phyloP scores from a whole-genome alignment of 371 early-diverging fungal genomes.

The Mucor plumbeus region DNA sequence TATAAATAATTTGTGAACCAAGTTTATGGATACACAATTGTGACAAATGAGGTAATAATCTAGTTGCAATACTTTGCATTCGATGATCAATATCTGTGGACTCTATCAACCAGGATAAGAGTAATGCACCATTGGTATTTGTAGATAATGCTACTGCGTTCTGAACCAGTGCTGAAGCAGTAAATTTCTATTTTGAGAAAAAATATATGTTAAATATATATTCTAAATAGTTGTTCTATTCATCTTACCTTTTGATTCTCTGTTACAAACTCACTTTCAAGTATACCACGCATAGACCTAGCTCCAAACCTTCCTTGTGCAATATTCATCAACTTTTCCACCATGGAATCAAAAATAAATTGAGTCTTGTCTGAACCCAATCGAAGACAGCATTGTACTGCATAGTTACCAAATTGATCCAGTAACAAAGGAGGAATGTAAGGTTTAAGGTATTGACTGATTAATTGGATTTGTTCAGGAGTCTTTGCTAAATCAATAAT shows the following conservation, averaged over 20 bases:
- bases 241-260: slow-evolving; percentile 34
- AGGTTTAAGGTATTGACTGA: slow-evolving; percentile 55
- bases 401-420: slow-evolving; percentile 95
- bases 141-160: slow-evolving; percentile 80
- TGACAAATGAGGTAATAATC: slow-evolving; percentile 74
- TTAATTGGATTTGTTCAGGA: slow-evolving; percentile 59
- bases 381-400: slow-evolving; percentile 86
- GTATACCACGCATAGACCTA: slow-evolving; percentile 83
- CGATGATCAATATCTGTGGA: slow-evolving; percentile 56
- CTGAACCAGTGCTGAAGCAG: slow-evolving; percentile 84
- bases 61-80: slow-evolving; percentile 62
- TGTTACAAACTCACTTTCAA: slow-evolving; percentile 73
- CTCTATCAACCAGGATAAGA: slow-evolving; percentile 95
- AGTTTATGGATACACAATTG: slow-evolving; percentile 89
- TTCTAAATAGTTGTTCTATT: too few relatives aligned
- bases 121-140: slow-evolving; percentile 90
- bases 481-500: slow-evolving; percentile 81
- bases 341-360: slow-evolving; percentile 87
- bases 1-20: slow-evolving; percentile 82
- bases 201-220: too few relatives aligned
- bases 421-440: slow-evolving; percentile 80
- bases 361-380: slow-evolving; percentile 63
- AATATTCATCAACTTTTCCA: slow-evolving; percentile 71
- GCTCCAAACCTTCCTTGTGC: slow-evolving; percentile 88
- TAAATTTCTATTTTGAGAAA: slow-evolving; percentile 59